Percentiles rank a stretch among this genome's conserved stretches.
Evolutionary conservation across 208 protist species (phyloP).

Genomic region (Wallacemonas sp.): DNA sequence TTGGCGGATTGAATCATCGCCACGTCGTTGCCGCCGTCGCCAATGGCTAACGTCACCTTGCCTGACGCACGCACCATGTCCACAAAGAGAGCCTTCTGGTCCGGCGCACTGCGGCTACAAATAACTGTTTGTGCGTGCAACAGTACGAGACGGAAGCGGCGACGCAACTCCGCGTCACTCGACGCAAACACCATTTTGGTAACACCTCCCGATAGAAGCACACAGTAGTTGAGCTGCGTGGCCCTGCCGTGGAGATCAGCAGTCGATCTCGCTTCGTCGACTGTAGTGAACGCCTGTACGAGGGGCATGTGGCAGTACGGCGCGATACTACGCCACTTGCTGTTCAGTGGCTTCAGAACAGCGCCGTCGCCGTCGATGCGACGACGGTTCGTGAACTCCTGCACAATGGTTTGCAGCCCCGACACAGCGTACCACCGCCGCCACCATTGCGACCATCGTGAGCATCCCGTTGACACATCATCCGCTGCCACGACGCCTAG

Average conservation of each 20-base stretch:
- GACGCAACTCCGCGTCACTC: conserved; percentile 35
- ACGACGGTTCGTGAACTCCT: conserved; percentile 43
- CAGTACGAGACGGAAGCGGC: conserved; percentile 45
- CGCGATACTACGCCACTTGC: conserved; percentile 14
- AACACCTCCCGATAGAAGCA: conserved; percentile 62
- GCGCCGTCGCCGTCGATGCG: conserved; percentile 28
- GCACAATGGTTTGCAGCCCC: conserved; percentile 51
- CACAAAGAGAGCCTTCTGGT: conserved; percentile 72
- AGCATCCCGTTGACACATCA: too few species aligned
- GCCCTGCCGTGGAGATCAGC: too few species aligned
- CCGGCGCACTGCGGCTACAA: conserved; percentile 69
- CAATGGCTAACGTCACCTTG: conserved; percentile 86
- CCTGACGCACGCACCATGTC: conserved; percentile 49
- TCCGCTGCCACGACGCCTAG: conserved; percentile 9
- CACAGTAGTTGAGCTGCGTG: conserved; percentile 27
- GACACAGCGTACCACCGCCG: conserved; percentile 36
- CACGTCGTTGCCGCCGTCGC: conserved; percentile 95
- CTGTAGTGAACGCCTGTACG: not conserved
- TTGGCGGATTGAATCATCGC: conserved; percentile 93
- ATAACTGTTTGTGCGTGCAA: conserved; percentile 61
- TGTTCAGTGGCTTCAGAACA: conserved; percentile 40
- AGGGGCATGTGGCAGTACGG: conserved; percentile 5
- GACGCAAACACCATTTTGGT: conserved; percentile 43
- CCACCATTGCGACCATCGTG: conserved; percentile 14
- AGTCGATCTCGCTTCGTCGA: too few species aligned